Conservation (phyloP, 805 yeast species). For the Candida chauliodis region DNA sequence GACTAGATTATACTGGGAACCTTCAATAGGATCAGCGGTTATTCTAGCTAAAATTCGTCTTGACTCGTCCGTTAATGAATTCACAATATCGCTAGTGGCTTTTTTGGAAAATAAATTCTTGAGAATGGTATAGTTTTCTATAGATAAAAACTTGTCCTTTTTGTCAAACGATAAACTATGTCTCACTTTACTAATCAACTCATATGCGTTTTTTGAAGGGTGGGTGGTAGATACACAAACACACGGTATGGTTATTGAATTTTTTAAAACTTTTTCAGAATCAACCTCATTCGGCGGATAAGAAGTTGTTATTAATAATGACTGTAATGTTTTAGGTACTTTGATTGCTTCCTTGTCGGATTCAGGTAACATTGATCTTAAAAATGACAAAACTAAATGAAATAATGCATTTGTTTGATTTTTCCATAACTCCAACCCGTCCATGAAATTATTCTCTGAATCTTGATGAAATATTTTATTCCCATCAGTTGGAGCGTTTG, state of each 20-base stretch:
- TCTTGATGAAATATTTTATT: conserved; percentile 13
- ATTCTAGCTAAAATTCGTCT: conserved; percentile 48
- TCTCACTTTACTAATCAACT: conserved; percentile 49
- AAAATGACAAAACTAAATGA: conserved; percentile 71
- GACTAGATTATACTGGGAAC: conserved; percentile 32
- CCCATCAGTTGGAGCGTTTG: conserved; percentile 35
- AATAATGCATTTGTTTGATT: conserved; percentile 83
- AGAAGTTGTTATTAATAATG: conserved; percentile 57
- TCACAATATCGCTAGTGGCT: conserved; percentile 51
- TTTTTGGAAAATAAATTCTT: conserved; percentile 64
- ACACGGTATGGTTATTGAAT: conserved; percentile 55
- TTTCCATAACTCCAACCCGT: conserved; percentile 75
- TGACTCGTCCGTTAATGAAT: conserved; percentile 72
- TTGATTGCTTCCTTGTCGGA: conserved; percentile 54
- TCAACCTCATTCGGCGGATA: conserved; percentile 67
- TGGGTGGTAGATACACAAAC: conserved; percentile 55
- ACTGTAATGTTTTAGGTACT: conserved; percentile 65
- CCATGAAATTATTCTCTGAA: conserved; percentile 45
- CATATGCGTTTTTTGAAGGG: conserved; percentile 48
- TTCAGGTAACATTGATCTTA: conserved; percentile 74
- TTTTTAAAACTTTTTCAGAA: conserved; percentile 27
- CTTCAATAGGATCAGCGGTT: conserved; percentile 31
- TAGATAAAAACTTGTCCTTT: conserved; percentile 63
- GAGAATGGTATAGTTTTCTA: conserved; percentile 74
- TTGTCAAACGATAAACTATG: conserved; percentile 64